Evolutionary conservation across 495 filamentous ascomycete genomes (phyloP), one percentile per base, ranked within the genome.

Genomic region (Hypoxylon crocopeplum): DNA sequence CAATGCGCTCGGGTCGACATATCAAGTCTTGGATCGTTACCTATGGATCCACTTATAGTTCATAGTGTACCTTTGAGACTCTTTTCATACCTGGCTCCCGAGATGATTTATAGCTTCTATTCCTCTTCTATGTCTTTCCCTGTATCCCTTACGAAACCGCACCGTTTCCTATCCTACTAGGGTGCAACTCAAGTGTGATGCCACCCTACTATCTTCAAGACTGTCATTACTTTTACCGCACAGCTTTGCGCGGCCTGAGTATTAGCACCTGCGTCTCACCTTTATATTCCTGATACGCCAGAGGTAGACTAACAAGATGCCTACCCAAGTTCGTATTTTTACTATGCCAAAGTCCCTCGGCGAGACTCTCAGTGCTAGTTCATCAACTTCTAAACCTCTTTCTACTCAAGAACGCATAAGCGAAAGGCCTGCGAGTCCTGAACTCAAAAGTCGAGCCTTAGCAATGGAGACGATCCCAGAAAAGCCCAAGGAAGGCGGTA

Each of bases 221-320:
- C 71, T 95, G 89, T 69, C 91, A 94, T 71, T 94, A 93, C 73
- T 95, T 95, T 81, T 92, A 90, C 80, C 88, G 89, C 79, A 93
- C 85, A 67, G 88, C 90, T 62, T 75, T 94, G 73, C 89, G 87
- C 78, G 84, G 92, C 71, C 78, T 93, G 32, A 92, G 88, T 56
- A 87, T 95, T 51, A 79, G 84, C 70, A 93, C 88, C 53, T 80
- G 75, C 63, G 84, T 94, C 66, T 89, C 88, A 53, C 85, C 87
- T 65, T 78, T 87, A 47, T 89, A 90, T 78, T 80, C 82, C 69
- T 91, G 76, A 87, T 70, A 41, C 16, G 27, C 16, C 33, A 15
- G 53, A 48, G 33, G 38, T 54, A 21, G 37, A 61, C 75, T 79
- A 69, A 80, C 72, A 75, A 47, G 63, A 78, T 79, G 77, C 72